Evolutionary conservation across 306 rosid species (phyloP).

Genomic region (Neltuma alba): DNA sequence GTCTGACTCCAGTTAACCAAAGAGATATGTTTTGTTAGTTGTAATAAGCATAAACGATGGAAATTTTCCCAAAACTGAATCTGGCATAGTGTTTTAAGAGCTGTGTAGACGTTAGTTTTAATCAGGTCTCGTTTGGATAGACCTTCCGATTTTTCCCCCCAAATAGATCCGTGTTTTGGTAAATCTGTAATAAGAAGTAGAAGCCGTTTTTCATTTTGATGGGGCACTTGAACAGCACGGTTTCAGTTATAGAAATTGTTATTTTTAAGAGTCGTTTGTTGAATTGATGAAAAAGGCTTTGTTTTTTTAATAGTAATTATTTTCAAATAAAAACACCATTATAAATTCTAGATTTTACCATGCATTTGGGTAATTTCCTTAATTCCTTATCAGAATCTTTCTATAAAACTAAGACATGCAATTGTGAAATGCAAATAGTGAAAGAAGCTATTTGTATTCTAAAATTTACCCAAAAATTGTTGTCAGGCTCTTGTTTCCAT

Average conservation of each 20-base stretch:
- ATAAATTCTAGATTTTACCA: background rate
- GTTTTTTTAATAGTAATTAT: background rate
- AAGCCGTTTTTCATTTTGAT: background rate
- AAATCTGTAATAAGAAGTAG: background rate
- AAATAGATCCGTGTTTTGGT: background rate
- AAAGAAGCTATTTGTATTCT: background rate
- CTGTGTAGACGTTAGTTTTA: background rate
- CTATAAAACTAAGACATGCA: background rate
- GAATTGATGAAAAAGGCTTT: background rate
- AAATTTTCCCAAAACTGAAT: background rate
- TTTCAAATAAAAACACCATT: background rate
- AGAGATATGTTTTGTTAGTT: background rate
- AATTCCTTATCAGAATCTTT: background rate
- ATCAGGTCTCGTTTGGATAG: background rate
- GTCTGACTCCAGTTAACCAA: conserved; percentile 1
- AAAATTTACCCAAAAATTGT: background rate
- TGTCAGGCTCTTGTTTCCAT: conserved; percentile 6
- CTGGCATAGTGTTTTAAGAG: background rate
- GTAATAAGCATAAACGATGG: background rate
- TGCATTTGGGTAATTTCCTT: background rate
- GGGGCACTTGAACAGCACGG: background rate
- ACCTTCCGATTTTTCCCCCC: background rate
- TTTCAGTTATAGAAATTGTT: background rate
- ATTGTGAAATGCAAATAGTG: background rate
- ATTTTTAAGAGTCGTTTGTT: background rate